Conservation (phyloP, 2,329 filamentous ascomycete genomes). For the Aspergillus unguis region DNA sequence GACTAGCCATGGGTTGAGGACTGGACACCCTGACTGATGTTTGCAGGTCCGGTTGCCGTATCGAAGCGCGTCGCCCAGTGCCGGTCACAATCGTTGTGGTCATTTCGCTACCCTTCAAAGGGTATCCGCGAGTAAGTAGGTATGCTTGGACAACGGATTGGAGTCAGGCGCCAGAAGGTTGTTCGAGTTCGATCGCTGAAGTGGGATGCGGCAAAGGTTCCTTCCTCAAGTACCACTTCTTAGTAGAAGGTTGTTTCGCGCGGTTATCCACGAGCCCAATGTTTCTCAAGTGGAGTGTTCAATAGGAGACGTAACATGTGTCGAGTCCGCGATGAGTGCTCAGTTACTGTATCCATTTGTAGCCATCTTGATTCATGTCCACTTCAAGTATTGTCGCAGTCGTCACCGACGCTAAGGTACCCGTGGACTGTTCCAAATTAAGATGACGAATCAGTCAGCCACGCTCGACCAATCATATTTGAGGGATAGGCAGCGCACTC, state of each 20-base stretch:
- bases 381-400: too few species aligned
- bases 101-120: conserved; percentile 26
- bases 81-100: conserved; percentile 41
- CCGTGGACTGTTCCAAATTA: background rate
- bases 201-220: background rate
- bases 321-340: background rate
- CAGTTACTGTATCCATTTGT: conserved; percentile 7
- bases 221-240: background rate
- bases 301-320: background rate
- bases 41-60: conserved; percentile 35
- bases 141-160: too few species aligned
- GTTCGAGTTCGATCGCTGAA: background rate
- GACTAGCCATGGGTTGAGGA: conserved; percentile 33
- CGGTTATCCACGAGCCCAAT: background rate
- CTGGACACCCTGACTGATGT: conserved; percentile 26
- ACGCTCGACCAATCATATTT: conserved; percentile 24
- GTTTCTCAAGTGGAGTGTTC: background rate
- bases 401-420: background rate
- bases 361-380: background rate
- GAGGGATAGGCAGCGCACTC: conserved; percentile 16
- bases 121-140: too few species aligned
- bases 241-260: background rate
- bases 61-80: conserved; percentile 38
- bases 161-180: background rate
- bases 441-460: conserved; percentile 30